phyloP scores from a whole-genome alignment of 306 rosid genomes.

The Cyamopsis tetragonoloba region DNA sequence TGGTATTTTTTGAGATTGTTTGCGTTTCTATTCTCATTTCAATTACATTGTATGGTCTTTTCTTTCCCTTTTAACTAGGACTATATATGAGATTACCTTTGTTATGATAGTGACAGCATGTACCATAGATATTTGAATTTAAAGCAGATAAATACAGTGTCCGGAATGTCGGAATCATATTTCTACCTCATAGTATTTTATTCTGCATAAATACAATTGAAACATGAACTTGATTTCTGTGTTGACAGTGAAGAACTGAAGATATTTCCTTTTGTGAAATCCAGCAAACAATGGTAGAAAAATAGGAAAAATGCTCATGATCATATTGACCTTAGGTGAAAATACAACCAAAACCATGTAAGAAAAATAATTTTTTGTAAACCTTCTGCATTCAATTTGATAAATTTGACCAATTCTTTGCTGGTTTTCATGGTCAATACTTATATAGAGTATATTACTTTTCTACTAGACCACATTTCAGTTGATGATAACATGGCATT shows the following conservation, averaged over 20 bases:
- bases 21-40: conserved; percentile 1
- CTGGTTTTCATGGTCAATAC: not conserved
- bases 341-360: not conserved
- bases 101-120: not conserved
- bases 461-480: not conserved
- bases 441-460: not conserved
- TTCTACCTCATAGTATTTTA: not conserved
- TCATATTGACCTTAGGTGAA: not conserved
- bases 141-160: not conserved
- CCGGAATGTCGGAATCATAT: not conserved
- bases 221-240: not conserved
- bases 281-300: not conserved
- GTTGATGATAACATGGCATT: not conserved
- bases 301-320: not conserved
- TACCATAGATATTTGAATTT: not conserved
- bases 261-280: not conserved
- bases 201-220: not conserved
- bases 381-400: not conserved
- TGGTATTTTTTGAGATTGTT: conserved; percentile 22
- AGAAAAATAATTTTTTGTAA: not conserved
- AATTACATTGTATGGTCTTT: not conserved
- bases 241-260: not conserved
- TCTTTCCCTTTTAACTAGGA: conserved; percentile 12
- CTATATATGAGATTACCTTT: not conserved
- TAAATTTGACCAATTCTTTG: not conserved